These are phyloP conservation scores for Vararia minispora DNA, from an alignment of 768 basidiomycete genomes.

Conservation along the genomic window DNA sequence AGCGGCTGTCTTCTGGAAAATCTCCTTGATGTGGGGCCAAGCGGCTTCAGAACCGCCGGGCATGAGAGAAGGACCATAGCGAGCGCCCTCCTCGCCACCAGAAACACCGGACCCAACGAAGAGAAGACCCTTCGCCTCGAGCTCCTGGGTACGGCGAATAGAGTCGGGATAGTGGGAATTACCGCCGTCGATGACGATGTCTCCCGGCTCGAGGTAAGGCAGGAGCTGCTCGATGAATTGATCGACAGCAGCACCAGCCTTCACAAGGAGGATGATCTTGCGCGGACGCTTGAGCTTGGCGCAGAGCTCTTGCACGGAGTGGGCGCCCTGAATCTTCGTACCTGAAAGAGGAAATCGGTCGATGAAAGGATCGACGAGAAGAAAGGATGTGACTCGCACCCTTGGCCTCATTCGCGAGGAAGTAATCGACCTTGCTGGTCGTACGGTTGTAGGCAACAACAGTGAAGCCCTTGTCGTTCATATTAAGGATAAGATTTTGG, in stretches of 20 bases:
- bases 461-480: slow-evolving; percentile 99
- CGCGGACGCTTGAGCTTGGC: slow-evolving; percentile 90
- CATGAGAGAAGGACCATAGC: slow-evolving; percentile 97
- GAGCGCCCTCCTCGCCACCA: slow-evolving; percentile 98
- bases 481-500: slow-evolving; percentile 95
- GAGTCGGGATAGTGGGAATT: slow-evolving; percentile 99
- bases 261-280: slow-evolving; percentile 97
- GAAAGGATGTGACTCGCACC: slow-evolving; percentile 39
- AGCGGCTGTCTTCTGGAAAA: slow-evolving; percentile 97
- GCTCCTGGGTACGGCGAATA: slow-evolving; percentile 86
- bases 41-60: slow-evolving; percentile 91
- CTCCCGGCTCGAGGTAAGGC: slow-evolving; percentile 86
- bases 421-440: slow-evolving; percentile 88
- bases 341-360: slow-evolving; percentile 36
- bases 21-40: slow-evolving; percentile 95
- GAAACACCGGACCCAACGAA: slow-evolving; percentile 99
- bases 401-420: slow-evolving; percentile 96
- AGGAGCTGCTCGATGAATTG: slow-evolving; percentile 85
- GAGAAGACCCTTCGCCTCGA: slow-evolving; percentile 89
- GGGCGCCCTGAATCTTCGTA: slow-evolving; percentile 91
- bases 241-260: slow-evolving; percentile 95
- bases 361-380: slow-evolving; percentile 14
- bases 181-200: slow-evolving; percentile 99
- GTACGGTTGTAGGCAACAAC: slow-evolving; percentile 98
- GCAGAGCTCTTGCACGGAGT: slow-evolving; percentile 84